Percentiles rank a stretch among this genome's conserved stretches.
These are phyloP conservation scores for Isabelozyma pseudorhagii DNA, from an alignment of 805 yeast species.

Conservation along the genomic window DNA sequence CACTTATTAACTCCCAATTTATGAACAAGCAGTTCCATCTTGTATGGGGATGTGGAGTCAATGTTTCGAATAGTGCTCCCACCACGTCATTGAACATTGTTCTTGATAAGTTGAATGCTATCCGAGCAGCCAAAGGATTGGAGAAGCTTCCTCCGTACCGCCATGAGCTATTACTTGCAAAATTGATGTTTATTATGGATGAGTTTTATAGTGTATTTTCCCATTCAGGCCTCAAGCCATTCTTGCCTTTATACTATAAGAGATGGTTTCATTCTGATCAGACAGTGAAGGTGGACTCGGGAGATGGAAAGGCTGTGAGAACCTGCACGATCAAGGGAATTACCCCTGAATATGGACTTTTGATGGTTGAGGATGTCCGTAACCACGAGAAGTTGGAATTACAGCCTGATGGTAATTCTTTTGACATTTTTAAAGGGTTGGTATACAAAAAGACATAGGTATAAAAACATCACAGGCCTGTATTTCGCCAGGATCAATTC, in stretches of 20 bases:
- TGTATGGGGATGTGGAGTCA: constrained; percentile 85
- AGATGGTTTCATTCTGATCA: constrained; percentile 86
- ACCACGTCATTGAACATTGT: constrained; percentile 83
- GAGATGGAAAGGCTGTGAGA: constrained; percentile 31
- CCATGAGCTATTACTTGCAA: constrained; percentile 60
- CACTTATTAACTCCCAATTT: constrained; percentile 75
- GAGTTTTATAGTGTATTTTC: constrained; percentile 57
- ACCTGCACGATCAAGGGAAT: constrained; percentile 76
- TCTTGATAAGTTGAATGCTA: constrained; percentile 56
- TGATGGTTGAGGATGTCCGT: constrained; percentile 69
- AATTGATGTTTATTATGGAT: constrained; percentile 63
- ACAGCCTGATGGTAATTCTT: constrained; percentile 97
- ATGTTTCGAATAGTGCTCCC: constrained; percentile 82
- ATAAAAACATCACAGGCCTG: background rate
- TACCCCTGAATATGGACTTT: constrained; percentile 77
- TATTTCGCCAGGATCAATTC: background rate
- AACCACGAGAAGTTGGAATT: constrained; percentile 62
- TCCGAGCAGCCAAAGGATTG: constrained; percentile 42
- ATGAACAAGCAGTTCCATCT: constrained; percentile 57
- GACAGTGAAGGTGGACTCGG: constrained; percentile 57
- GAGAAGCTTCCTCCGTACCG: constrained; percentile 44
- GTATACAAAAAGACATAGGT: constrained; percentile 44
- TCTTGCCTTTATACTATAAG: constrained; percentile 68
- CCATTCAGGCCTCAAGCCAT: constrained; percentile 61
- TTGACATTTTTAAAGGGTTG: constrained; percentile 89